phyloP scores from a whole-genome alignment of 805 yeast species.

The Starmera pachycereana region DNA sequence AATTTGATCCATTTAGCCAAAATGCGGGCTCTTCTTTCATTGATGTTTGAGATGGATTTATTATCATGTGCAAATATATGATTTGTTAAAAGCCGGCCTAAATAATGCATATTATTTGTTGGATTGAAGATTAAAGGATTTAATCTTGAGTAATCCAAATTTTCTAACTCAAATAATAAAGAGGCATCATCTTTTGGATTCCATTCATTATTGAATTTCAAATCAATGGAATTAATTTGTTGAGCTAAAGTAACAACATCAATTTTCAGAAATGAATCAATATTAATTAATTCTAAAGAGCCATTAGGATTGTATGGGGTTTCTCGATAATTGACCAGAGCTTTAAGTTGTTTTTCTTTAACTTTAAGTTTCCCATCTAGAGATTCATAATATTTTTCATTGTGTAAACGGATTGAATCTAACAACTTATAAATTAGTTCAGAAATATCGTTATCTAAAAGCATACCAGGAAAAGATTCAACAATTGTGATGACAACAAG shows the following conservation, averaged over 20 bases:
- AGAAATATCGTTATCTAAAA: conserved; percentile 52
- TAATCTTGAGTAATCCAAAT: conserved; percentile 28
- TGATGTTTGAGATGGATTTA: conserved; percentile 20
- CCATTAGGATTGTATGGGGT: conserved; percentile 11
- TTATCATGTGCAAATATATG: conserved; percentile 51
- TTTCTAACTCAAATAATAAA: conserved; percentile 41
- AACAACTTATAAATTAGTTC: conserved; percentile 47
- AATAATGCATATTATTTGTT: conserved; percentile 56
- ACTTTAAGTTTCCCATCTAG: conserved; percentile 43
- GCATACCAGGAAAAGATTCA: conserved; percentile 55
- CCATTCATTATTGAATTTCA: conserved; percentile 60
- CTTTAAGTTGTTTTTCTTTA: conserved; percentile 36
- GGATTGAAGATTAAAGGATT: conserved; percentile 77
- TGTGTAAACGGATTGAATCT: conserved; percentile 33
- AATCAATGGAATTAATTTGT: conserved; percentile 58
- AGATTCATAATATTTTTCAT: conserved; percentile 38
- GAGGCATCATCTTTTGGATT: conserved; percentile 74
- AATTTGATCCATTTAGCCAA: conserved; percentile 78
- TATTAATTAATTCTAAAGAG: conserved; percentile 18
- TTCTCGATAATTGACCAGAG: conserved; percentile 21
- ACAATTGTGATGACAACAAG: conserved; percentile 45
- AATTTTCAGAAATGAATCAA: conserved; percentile 42
- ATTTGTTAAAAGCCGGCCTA: conserved; percentile 57
- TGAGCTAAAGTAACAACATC: conserved; percentile 46
- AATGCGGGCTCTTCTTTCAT: conserved; percentile 45